Conservation (phyloP, 1,284 basidiomycete species). For the Irpex rosettiformis region DNA sequence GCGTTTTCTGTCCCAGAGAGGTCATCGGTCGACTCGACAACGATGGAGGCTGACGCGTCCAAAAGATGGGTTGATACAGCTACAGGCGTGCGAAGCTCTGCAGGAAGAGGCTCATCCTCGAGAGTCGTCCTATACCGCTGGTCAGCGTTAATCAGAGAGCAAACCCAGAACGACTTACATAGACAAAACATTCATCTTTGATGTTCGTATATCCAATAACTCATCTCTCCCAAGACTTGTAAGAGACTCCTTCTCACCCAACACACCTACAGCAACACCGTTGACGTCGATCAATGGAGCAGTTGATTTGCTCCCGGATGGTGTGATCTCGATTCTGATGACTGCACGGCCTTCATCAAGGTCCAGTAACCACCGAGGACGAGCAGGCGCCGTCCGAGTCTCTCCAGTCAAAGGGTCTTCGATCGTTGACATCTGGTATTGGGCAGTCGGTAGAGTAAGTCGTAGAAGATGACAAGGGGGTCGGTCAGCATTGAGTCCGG, state of each 20-base stretch:
- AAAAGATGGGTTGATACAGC: conserved; percentile 59
- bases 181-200: conserved; percentile 59
- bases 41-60: conserved; percentile 32
- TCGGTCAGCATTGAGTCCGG: conserved; percentile 53
- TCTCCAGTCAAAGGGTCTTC: conserved; percentile 81
- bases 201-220: conserved; percentile 62
- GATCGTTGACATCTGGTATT: conserved; percentile 70
- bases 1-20: conserved; percentile 30
- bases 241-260: conserved; percentile 74
- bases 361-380: conserved; percentile 74
- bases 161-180: conserved; percentile 39
- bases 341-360: conserved; percentile 63
- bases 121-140: conserved; percentile 31
- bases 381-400: conserved; percentile 55
- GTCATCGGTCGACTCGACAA: conserved; percentile 25
- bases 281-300: conserved; percentile 36
- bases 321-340: conserved; percentile 56
- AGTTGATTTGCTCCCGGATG: conserved; percentile 21
- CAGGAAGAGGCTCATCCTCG: conserved; percentile 53
- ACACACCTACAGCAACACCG: conserved; percentile 50
- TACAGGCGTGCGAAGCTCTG: conserved; percentile 58
- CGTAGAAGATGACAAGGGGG: conserved; percentile 73
- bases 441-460: conserved; percentile 78
- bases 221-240: conserved; percentile 68
- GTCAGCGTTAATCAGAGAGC: not conserved